Evolutionary conservation across 108 stramenopile genomes (phyloP).

Genomic region (Cyclotella baltica): DNA sequence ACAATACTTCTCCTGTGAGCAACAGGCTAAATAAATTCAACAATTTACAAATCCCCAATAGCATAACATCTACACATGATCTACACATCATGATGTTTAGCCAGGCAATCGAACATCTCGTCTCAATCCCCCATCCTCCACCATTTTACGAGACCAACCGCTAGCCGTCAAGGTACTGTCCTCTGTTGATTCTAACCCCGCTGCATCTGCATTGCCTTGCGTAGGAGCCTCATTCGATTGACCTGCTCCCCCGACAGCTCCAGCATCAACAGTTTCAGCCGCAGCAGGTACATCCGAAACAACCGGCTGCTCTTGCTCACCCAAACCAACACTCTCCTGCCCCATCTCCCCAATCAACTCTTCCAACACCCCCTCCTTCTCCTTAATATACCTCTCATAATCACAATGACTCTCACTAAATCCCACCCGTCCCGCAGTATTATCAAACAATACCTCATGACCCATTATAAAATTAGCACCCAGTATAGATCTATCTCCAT

Average conservation of each 20-base stretch:
- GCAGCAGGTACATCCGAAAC: too few relatives aligned
- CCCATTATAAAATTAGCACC: slow-evolving; percentile 95
- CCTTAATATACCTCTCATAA: slow-evolving; percentile 31
- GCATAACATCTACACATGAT: too few relatives aligned
- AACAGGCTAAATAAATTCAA: too few relatives aligned
- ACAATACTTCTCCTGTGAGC: too few relatives aligned
- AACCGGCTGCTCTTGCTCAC: too few relatives aligned
- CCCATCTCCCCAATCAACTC: neutral
- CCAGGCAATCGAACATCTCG: slow-evolving; percentile 8
- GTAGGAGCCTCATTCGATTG: too few relatives aligned
- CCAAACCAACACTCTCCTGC: too few relatives aligned
- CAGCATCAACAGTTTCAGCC: too few relatives aligned
- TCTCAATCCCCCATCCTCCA: neutral
- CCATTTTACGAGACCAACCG: slow-evolving; percentile 14
- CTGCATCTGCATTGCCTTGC: neutral
- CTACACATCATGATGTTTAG: neutral
- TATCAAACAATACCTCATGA: slow-evolving; percentile 91
- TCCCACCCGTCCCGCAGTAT: slow-evolving; percentile 56
- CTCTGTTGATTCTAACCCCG: too few relatives aligned
- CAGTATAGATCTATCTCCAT: slow-evolving; percentile 59
- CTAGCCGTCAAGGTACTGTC: neutral
- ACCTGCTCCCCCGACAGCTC: too few relatives aligned
- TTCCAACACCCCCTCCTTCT: slow-evolving; percentile 16
- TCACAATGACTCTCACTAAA: slow-evolving; percentile 66
- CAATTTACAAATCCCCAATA: too few relatives aligned